Evolutionary conservation across 352 stramenopile genomes (phyloP), one percentile per base, ranked within the genome.

Genomic region (Sclerospora graminicola): DNA sequence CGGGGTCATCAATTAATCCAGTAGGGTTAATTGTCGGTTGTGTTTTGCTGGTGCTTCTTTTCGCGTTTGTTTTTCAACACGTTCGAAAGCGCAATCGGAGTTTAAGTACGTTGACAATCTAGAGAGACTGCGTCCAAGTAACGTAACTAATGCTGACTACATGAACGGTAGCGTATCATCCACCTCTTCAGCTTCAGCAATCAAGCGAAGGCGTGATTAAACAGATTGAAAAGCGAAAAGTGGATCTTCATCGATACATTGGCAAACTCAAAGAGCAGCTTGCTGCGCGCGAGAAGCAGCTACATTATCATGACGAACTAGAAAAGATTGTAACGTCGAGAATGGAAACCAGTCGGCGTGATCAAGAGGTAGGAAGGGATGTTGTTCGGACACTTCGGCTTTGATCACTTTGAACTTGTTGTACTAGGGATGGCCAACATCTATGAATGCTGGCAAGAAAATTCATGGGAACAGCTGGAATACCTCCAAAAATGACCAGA

Each of bases 171-270:
- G 29, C 13, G 15, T 16, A 34, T 16, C 13, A 19, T 34, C 13
- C 29, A 34, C 8, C 9, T 2, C 1, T 26, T 26, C n/a, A n/a
- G n/a, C n/a, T n/a, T n/a, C n/a, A n/a, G n/a, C 8, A 31, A 11
- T 14, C 8, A 33, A 14, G 29, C 47, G 39, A 23, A 46, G 2
- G 18, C 9, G 31, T 20, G 4, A 13, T 20, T 20, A 26, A 26
- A 26, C 21, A 26, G 71, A 26, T 85, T 45, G 54, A 63, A 10
- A 66, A 63, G 10, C 73, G 75, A 24, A 88, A 86, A 47, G 51
- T 78, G 24, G 70, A 87, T 35, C 45, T 89, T 2, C 48, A 51
- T 21, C 68, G 63, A 10, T 85, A 81, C 41, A 84, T 89, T 29
- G 4, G 31, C 14, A 69, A 53, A 33, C 55, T 87, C 8, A 63